Percentiles rank a stretch among this genome's conserved stretches.
Evolutionary conservation across 2,329 filamentous ascomycete species (phyloP).

Genomic region (Cordyceps sp.): DNA sequence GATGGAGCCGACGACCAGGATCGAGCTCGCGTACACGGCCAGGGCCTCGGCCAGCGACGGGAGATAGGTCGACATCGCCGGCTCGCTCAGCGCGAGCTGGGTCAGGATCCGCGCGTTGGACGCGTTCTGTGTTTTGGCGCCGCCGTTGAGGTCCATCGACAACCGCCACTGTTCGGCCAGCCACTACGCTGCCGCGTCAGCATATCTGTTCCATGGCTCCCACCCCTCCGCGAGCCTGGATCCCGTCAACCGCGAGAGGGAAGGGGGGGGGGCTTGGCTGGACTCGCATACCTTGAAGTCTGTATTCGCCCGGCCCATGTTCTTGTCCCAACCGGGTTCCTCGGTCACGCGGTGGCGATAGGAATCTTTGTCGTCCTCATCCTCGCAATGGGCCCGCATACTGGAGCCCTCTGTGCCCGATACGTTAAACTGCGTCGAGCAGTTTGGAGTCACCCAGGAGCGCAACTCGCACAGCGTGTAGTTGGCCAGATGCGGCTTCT

Average conservation of each 20-base stretch:
- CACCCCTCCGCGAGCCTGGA: too few relatives aligned
- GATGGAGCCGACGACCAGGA: constrained; percentile 42
- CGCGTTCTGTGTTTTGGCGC: constrained; percentile 35
- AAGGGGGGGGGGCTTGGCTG: too few relatives aligned
- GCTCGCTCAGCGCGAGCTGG: constrained; percentile 28
- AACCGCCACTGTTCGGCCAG: constrained; percentile 36
- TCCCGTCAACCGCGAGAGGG: too few relatives aligned
- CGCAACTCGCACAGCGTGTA: constrained; percentile 55
- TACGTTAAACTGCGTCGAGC: constrained; percentile 45
- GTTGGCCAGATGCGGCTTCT: constrained; percentile 20
- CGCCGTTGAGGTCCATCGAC: constrained; percentile 38
- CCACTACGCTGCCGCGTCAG: too few relatives aligned
- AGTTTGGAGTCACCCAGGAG: constrained; percentile 45
- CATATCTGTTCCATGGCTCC: too few relatives aligned
- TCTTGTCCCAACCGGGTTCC: constrained; percentile 5
- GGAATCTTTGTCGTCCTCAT: constrained; percentile 31
- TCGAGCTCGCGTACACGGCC: constrained; percentile 51
- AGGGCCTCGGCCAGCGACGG: constrained; percentile 62
- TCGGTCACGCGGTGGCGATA: constrained; percentile 29
- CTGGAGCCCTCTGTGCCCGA: constrained; percentile 39
- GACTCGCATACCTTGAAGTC: constrained; percentile 36
- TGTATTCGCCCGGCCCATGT: constrained; percentile 13
- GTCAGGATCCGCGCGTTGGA: constrained; percentile 39
- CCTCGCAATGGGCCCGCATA: constrained; percentile 45
- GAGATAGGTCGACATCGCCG: constrained; percentile 27